Evolutionary conservation across 495 filamentous ascomycete genomes (phyloP).

Genomic region (Penicillium arizonense): DNA sequence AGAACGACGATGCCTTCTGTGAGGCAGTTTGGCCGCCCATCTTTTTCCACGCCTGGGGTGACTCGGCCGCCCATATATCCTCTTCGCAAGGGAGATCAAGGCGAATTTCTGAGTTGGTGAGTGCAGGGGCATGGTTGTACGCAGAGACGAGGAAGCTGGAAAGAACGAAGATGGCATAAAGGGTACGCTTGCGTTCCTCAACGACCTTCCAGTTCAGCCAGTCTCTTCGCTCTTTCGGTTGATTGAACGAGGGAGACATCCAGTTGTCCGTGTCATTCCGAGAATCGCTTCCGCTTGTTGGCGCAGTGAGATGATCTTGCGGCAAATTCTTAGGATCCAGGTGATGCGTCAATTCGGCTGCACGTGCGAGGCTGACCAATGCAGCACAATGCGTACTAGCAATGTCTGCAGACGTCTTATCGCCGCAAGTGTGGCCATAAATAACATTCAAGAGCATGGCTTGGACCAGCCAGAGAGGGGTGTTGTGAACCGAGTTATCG

Average conservation of each 20-base stretch:
- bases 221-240: conserved; percentile 70
- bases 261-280: conserved; percentile 22
- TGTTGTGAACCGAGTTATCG: conserved; percentile 71
- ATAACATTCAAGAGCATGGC: conserved; percentile 97
- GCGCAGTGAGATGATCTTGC: conserved; percentile 34
- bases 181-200: conserved; percentile 92
- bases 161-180: conserved; percentile 86
- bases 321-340: conserved; percentile 39
- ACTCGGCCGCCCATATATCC: conserved; percentile 85
- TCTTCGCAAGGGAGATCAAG: conserved; percentile 94
- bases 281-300: conserved; percentile 7
- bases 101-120: conserved; percentile 92
- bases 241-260: conserved; percentile 35
- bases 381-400: conserved; percentile 89
- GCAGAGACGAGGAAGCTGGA: conserved; percentile 90
- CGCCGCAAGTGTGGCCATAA: conserved; percentile 93
- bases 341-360: conserved; percentile 67
- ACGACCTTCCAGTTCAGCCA: conserved; percentile 87
- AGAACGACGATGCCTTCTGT: conserved; percentile 67
- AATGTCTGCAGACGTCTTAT: conserved; percentile 86
- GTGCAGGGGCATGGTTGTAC: conserved; percentile 85
- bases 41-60: conserved; percentile 70
- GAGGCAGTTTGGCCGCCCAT: conserved; percentile 67
- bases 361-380: conserved; percentile 85
- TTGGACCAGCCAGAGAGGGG: conserved; percentile 95